Evolutionary conservation across 257 asterid genomes (phyloP).

Genomic region (Datura wrightii): DNA sequence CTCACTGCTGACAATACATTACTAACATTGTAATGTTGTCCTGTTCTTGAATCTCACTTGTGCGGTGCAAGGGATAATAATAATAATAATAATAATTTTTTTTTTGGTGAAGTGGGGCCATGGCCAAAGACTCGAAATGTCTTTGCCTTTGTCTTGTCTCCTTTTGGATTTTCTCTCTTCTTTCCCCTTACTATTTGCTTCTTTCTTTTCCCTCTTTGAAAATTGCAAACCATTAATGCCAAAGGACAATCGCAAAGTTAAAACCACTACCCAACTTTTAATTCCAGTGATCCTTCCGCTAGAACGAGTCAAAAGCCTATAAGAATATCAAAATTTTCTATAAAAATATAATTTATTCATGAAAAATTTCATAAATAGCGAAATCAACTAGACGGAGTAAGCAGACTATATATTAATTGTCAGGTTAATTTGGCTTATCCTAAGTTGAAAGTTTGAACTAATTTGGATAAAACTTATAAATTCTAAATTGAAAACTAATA

Average conservation of each 20-base stretch:
- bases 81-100: no score
- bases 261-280: background rate
- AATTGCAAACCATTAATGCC: background rate
- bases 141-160: background rate
- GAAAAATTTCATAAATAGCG: no score
- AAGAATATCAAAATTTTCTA: no score
- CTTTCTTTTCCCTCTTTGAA: background rate
- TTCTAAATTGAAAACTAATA: no score
- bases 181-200: background rate
- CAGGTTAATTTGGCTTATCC: no score
- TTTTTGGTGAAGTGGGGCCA: background rate
- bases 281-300: background rate
- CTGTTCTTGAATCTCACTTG: background rate
- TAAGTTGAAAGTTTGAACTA: no score
- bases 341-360: background rate
- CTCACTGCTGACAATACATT: background rate
- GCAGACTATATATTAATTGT: no score
- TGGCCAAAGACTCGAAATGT: background rate
- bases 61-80: background rate
- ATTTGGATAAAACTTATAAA: background rate
- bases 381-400: no score
- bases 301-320: background rate
- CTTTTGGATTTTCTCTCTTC: background rate
- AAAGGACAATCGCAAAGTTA: background rate
- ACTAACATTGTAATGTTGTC: background rate